These are phyloP conservation scores for Citrus hindsii DNA, from an alignment of 345 rosid genomes.

Conservation along the genomic window DNA sequence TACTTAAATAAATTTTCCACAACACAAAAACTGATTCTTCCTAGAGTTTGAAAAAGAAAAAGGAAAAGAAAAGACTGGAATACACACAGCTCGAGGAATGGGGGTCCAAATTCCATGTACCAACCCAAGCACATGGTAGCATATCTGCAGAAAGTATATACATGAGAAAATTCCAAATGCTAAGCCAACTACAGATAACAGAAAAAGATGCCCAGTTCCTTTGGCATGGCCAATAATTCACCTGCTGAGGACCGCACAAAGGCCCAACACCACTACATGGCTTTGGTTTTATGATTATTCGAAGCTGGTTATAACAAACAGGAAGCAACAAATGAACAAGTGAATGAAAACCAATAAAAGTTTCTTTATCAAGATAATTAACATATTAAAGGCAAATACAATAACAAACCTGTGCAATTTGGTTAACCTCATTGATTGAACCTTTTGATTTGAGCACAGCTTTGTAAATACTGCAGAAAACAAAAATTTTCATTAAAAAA, in stretches of 20 bases:
- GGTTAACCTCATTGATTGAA: slow-evolving; percentile 80
- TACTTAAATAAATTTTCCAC: neutral
- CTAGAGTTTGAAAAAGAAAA: neutral
- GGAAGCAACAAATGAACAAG: slow-evolving; percentile 19
- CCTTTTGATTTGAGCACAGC: slow-evolving; percentile 81
- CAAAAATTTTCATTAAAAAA: slow-evolving; percentile 8
- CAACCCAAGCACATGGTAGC: slow-evolving; percentile 93
- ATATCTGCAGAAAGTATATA: slow-evolving; percentile 60
- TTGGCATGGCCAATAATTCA: slow-evolving; percentile 26
- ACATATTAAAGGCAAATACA: slow-evolving; percentile 17
- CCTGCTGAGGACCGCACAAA: slow-evolving; percentile 90
- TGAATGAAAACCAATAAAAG: slow-evolving; percentile 4
- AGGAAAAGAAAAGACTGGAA: slow-evolving; percentile 15
- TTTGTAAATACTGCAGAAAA: slow-evolving; percentile 67
- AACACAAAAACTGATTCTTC: slow-evolving; percentile 1
- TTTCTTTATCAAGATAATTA: slow-evolving; percentile 2
- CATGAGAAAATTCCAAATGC: slow-evolving; percentile 22
- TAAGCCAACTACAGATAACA: neutral
- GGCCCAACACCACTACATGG: slow-evolving; percentile 68
- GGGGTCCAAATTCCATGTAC: slow-evolving; percentile 99
- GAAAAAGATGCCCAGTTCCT: slow-evolving; percentile 14
- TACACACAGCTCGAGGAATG: slow-evolving; percentile 80
- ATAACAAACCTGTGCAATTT: slow-evolving; percentile 89
- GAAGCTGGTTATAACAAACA: slow-evolving; percentile 57
- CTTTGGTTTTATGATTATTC: slow-evolving; percentile 86